phyloP scores from a whole-genome alignment of 2,329 filamentous ascomycete species.

The Fusarium staphyleae region DNA sequence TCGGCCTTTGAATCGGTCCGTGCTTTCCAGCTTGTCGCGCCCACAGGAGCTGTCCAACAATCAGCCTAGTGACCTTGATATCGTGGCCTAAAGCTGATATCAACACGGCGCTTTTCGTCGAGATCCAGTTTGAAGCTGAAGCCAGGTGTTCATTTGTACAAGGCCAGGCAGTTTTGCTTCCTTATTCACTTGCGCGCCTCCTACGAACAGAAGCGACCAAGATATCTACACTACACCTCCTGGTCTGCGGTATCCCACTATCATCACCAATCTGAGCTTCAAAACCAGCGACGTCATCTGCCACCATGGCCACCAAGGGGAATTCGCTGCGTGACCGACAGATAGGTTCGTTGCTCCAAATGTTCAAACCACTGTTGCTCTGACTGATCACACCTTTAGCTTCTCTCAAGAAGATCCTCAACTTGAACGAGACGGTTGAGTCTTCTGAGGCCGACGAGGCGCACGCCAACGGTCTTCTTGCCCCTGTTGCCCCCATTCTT shows the following conservation, averaged over 20 bases:
- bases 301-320: slow-evolving; percentile 55
- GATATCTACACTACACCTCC: slow-evolving; percentile 14
- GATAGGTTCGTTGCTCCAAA: slow-evolving; percentile 48
- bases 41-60: slow-evolving; percentile 33
- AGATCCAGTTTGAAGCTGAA: slow-evolving; percentile 5
- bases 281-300: slow-evolving; percentile 34
- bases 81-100: slow-evolving; percentile 41
- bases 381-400: slow-evolving; percentile 56
- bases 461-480: slow-evolving; percentile 67
- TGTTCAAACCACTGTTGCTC: background rate
- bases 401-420: slow-evolving; percentile 94
- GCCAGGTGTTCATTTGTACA: background rate
- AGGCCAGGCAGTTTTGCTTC: background rate
- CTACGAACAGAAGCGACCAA: too few species aligned
- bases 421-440: slow-evolving; percentile 80
- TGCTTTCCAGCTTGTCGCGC: slow-evolving; percentile 37
- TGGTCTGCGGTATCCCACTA: slow-evolving; percentile 37
- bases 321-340: slow-evolving; percentile 60
- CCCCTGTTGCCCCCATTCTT: slow-evolving; percentile 78
- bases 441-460: slow-evolving; percentile 68
- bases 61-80: slow-evolving; percentile 25
- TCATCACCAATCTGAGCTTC: slow-evolving; percentile 23
- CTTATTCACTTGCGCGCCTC: background rate
- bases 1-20: slow-evolving; percentile 42
- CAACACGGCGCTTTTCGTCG: slow-evolving; percentile 20